Conservation (phyloP, 1,284 basidiomycete species). For the Sporisorium iseilematis-ciliati region DNA sequence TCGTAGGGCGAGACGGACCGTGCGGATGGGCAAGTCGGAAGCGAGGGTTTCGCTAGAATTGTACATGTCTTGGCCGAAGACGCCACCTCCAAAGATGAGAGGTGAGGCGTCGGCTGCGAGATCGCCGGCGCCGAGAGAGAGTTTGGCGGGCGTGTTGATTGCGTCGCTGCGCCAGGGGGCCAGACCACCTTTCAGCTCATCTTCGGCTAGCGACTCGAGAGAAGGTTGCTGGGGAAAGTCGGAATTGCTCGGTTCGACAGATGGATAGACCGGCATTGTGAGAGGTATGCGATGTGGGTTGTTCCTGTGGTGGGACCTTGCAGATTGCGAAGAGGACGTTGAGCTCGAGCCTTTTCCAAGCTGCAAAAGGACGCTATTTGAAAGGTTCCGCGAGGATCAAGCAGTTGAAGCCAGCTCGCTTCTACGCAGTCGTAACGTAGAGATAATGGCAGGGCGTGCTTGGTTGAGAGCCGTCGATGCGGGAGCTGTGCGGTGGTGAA, state of each 20-base stretch:
- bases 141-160: conserved; percentile 26
- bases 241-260: conserved; percentile 39
- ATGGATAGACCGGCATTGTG: conserved; percentile 52
- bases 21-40: conserved; percentile 53
- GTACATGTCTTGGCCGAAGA: conserved; percentile 66
- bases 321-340: neutral
- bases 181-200: conserved; percentile 35
- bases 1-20: conserved; percentile 75
- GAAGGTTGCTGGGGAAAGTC: conserved; percentile 45
- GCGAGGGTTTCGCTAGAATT: conserved; percentile 49
- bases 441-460: neutral
- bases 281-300: neutral
- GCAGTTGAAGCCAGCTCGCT: too few relatives aligned
- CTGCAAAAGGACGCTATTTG: too few relatives aligned
- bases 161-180: conserved; percentile 39
- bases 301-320: conserved; percentile 3
- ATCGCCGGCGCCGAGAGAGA: conserved; percentile 17
- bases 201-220: conserved; percentile 30
- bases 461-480: neutral
- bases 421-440: too few relatives aligned
- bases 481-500: neutral
- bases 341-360: too few relatives aligned
- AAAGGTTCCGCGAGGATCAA: too few relatives aligned
- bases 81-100: conserved; percentile 63
- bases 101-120: conserved; percentile 49